These are phyloP conservation scores for Leccinum disarticulatum DNA, from an alignment of 768 basidiomycete genomes.

Conservation along the genomic window DNA sequence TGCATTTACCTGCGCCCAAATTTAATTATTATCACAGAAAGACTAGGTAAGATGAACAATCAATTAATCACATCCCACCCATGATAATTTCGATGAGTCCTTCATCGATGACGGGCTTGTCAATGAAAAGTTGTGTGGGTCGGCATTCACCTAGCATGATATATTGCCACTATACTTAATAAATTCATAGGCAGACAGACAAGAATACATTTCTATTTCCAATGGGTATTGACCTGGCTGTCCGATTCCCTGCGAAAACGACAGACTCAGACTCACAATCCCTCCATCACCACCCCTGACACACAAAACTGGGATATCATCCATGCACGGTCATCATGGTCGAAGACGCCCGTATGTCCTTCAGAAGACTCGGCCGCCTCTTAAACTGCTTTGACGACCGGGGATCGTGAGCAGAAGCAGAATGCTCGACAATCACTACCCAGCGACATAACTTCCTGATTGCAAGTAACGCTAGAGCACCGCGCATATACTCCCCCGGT, in stretches of 20 bases:
- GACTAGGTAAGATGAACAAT: constrained; percentile 22
- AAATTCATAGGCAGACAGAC: not conserved
- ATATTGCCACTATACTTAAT: not conserved
- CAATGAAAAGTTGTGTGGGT: not conserved
- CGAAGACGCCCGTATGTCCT: not conserved
- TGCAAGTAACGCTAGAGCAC: not conserved
- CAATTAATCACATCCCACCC: not conserved
- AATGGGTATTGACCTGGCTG: not conserved
- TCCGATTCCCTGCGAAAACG: not conserved
- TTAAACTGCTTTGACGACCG: not conserved
- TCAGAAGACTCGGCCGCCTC: not conserved
- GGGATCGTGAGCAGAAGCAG: not conserved
- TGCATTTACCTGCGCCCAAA: constrained; percentile 25
- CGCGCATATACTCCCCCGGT: not conserved
- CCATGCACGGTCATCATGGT: not conserved
- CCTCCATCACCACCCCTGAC: not conserved
- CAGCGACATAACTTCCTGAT: not conserved
- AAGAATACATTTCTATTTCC: not conserved
- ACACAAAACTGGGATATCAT: not conserved
- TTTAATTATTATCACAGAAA: constrained; percentile 10
- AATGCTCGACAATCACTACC: not conserved
- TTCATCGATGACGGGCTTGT: not conserved
- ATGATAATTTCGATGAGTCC: not conserved
- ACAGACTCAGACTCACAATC: not conserved
- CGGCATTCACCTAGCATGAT: not conserved